Base-by-base conservation (phyloP, 768 basidiomycete genomes). In the Russula compacta region DNA sequence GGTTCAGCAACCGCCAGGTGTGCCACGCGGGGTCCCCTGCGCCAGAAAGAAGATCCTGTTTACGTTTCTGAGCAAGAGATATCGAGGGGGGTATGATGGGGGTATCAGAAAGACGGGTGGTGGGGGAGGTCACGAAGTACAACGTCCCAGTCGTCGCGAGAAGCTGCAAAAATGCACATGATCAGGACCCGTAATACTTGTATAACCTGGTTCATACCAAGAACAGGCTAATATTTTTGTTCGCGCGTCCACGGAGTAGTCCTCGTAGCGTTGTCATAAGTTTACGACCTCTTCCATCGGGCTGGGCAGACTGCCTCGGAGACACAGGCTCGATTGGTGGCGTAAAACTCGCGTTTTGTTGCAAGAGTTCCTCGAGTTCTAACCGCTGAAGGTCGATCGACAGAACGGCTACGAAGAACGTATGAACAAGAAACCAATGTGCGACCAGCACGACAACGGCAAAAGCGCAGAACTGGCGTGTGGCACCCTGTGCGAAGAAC, bases 401-500 rank as follows among this genome's bases (percentile, higher is more conserved):
- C 24, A 99, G 76, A 32, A 97, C 93, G 7, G 95, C 89, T 65
- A 95, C 78, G 74, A 95, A 98, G 75, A 98, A 95, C 0, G 93
- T 97, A 69, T 97, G 92, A 15, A 95, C 87, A 62, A 98, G 80
- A 75, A 95, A 95, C 93, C 93, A 98, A 71, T 98, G 95, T 15
- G 93, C 94, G 35, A 98, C 88, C 21, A 98, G 80, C 11, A 98
- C 92, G 24, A 98, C 92, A 47, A 93, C 86, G 0, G 93, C 92
- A 70, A 98, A 98, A 3, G 85, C 79, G 72, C 94, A 95, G 69
- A 98, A 95, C 68, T 98, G 92, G 42, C 89, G 83, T 39, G 95
- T 90, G 1, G 91, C 87, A 44, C 91, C 88, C 15, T 79, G 81
- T 47, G 87, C 81, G 68, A 89, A 83, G 48, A 85, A 75, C 15